These are phyloP conservation scores for Fagopyrum homotropicum DNA, from an alignment of 148 eudicot genomes.

Conservation along the genomic window DNA sequence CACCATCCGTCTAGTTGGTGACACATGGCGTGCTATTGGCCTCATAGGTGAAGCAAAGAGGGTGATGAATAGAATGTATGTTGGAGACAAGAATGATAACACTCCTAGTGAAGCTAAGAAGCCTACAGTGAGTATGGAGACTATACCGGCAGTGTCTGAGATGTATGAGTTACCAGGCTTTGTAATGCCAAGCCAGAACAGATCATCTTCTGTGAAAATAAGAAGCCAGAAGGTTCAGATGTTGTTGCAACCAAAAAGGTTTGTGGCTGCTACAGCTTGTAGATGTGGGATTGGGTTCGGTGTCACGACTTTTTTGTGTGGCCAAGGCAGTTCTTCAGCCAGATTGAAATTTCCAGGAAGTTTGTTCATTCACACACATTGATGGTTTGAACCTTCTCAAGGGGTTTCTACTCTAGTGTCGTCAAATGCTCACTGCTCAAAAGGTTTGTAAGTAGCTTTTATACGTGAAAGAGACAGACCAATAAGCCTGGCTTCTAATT, in stretches of 20 bases:
- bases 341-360: slow-evolving; percentile 7
- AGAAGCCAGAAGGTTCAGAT: slow-evolving; percentile 12
- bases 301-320: slow-evolving; percentile 5
- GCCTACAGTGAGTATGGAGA: not conserved
- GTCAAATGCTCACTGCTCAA: not conserved
- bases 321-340: slow-evolving; percentile 10
- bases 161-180: not conserved
- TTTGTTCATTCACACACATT: slow-evolving; percentile 7
- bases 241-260: not conserved
- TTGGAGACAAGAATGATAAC: not conserved
- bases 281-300: slow-evolving; percentile 1
- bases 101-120: not conserved
- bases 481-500: not conserved
- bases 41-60: slow-evolving; percentile 25
- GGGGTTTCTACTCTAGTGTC: not conserved
- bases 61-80: not conserved
- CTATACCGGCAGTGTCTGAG: not conserved
- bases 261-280: not conserved
- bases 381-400: not conserved
- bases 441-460: not conserved
- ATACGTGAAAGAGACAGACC: not conserved
- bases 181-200: not conserved
- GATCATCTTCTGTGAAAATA: slow-evolving; percentile 3
- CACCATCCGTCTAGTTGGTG: slow-evolving; percentile 39
- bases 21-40: slow-evolving; percentile 52